These are phyloP conservation scores for Parascedosporium putredinis DNA, from an alignment of 2,329 filamentous ascomycete genomes.

Conservation along the genomic window DNA sequence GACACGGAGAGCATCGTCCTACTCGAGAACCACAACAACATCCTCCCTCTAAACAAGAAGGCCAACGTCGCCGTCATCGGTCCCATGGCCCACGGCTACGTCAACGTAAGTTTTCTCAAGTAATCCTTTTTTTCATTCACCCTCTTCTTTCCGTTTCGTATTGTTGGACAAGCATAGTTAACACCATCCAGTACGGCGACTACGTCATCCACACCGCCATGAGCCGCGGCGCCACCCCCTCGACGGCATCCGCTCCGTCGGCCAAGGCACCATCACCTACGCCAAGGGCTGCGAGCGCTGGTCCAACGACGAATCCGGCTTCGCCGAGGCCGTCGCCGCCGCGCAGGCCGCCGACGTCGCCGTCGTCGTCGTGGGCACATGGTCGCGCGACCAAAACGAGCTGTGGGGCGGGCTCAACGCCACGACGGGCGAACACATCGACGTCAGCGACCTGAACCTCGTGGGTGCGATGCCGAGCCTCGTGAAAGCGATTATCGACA, in stretches of 20 bases:
- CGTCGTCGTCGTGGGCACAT: constrained; percentile 64
- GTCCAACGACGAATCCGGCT: constrained; percentile 59
- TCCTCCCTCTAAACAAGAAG: constrained; percentile 47
- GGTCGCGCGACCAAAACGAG: constrained; percentile 62
- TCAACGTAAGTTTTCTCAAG: constrained; percentile 43
- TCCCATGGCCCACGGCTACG: constrained; percentile 61
- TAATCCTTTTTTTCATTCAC: background rate
- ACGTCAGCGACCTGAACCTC: constrained; percentile 51
- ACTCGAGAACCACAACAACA: constrained; percentile 45
- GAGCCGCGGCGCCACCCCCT: constrained; percentile 58
- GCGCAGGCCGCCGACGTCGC: constrained; percentile 60
- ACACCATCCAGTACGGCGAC: constrained; percentile 47
- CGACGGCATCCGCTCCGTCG: constrained; percentile 54
- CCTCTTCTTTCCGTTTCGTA: background rate
- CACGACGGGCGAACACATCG: constrained; percentile 66
- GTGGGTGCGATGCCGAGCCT: constrained; percentile 61
- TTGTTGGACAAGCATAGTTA: constrained; percentile 7
- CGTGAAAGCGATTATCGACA: constrained; percentile 56
- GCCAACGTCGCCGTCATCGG: constrained; percentile 65
- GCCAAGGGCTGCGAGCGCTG: constrained; percentile 62
- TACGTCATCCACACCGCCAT: constrained; percentile 59
- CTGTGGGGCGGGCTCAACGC: constrained; percentile 63
- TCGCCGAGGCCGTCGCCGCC: constrained; percentile 53
- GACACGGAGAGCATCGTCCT: constrained; percentile 55
- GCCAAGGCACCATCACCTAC: constrained; percentile 52